A percentile compares a stretch with the other conserved stretches of the same genome.
Conservation (phyloP, 495 filamentous ascomycete genomes). For the Aspergillus asperescens region DNA sequence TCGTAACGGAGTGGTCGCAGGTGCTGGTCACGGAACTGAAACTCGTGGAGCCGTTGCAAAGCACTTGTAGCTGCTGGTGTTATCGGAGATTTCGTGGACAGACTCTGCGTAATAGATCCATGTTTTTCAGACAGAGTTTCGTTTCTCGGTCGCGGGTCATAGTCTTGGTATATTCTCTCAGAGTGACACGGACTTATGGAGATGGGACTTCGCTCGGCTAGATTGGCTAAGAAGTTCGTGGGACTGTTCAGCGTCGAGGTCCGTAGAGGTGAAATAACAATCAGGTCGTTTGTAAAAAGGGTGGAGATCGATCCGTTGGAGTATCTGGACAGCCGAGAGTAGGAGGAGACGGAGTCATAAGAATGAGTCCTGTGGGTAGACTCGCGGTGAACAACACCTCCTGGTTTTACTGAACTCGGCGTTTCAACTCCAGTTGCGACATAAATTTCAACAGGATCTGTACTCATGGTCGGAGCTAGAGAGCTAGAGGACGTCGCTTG, state of each 20-base stretch:
- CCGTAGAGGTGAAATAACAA: background rate
- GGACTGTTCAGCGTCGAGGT: background rate
- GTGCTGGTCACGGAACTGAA: slow-evolving; percentile 27
- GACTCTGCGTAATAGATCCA: background rate
- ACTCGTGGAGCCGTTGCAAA: slow-evolving; percentile 29
- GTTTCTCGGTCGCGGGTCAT: slow-evolving; percentile 1
- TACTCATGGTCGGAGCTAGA: background rate
- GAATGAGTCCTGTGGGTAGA: background rate
- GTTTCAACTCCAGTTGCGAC: background rate
- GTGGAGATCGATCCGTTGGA: slow-evolving; percentile 18
- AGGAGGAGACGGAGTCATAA: slow-evolving; percentile 19
- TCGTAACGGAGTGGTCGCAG: slow-evolving; percentile 30
- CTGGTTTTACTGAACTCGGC: background rate
- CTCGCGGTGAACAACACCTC: background rate
- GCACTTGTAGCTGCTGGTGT: slow-evolving; percentile 26
- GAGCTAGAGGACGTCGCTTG: background rate
- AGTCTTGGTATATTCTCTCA: background rate
- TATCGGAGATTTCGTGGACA: slow-evolving; percentile 15
- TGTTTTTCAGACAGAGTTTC: background rate
- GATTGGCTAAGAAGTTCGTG: background rate
- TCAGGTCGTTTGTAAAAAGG: slow-evolving; percentile 4
- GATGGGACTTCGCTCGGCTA: background rate
- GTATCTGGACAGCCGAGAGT: slow-evolving; percentile 16
- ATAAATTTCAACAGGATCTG: background rate
- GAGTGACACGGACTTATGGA: background rate